A percentile compares a stretch with the other conserved stretches of the same genome.
These are phyloP conservation scores for Phytopythium sindhum DNA, from an alignment of 352 stramenopile species.

Conservation along the genomic window DNA sequence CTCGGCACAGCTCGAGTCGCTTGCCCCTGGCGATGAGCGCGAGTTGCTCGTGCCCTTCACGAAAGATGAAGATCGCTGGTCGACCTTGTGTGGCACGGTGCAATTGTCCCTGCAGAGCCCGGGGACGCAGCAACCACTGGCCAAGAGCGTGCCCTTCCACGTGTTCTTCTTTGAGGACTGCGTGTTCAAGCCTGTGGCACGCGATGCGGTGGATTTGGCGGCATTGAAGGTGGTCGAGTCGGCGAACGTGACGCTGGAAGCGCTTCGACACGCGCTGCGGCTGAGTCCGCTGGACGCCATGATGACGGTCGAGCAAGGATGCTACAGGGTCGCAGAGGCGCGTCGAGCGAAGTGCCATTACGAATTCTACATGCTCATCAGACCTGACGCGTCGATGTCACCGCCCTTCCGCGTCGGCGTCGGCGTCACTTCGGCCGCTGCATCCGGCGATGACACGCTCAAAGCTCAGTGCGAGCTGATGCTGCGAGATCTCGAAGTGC, in stretches of 20 bases:
- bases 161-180: conserved; percentile 42
- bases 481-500: conserved; percentile 31
- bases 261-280: conserved; percentile 42
- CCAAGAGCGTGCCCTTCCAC: conserved; percentile 39
- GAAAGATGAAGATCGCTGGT: conserved; percentile 1
- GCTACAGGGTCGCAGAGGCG: conserved; percentile 35
- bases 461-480: conserved; percentile 24
- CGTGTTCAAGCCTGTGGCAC: conserved; percentile 26
- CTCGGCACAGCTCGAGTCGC: conserved; percentile 18
- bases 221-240: conserved; percentile 20
- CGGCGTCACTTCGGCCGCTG: conserved; percentile 8
- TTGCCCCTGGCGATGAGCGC: conserved; percentile 20
- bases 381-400: not conserved
- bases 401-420: conserved; percentile 20
- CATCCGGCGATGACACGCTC: conserved; percentile 11
- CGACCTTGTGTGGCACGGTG: conserved; percentile 23
- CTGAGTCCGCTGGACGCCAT: conserved; percentile 60
- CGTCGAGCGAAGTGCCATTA: conserved; percentile 3
- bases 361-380: conserved; percentile 32
- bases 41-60: conserved; percentile 27
- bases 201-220: conserved; percentile 13
- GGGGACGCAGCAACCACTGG: conserved; percentile 52
- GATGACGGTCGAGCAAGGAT: conserved; percentile 33
- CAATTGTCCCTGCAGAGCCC: conserved; percentile 47
- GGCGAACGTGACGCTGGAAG: conserved; percentile 23